A percentile compares a stretch with the other conserved stretches of the same genome.
phyloP scores from a whole-genome alignment of 2,329 filamentous ascomycete genomes.

The Neofusicoccum laricinum region DNA sequence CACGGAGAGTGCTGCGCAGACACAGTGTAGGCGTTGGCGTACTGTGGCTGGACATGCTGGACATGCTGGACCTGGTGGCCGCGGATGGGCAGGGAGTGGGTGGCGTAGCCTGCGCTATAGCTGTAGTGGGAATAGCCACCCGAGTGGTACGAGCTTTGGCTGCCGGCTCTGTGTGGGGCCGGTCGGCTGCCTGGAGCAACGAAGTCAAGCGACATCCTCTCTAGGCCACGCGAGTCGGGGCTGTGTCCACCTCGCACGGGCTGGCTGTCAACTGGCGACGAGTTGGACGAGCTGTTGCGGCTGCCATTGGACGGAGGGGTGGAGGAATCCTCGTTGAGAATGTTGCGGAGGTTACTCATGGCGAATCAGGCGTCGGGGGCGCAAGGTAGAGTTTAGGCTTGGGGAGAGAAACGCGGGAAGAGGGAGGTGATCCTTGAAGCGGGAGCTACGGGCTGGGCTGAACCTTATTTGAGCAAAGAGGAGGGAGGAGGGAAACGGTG shows the following conservation, averaged over 20 bases:
- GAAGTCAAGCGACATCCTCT: conserved; percentile 18
- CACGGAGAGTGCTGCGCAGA: not conserved
- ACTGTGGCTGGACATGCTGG: not conserved
- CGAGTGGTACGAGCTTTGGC: not conserved
- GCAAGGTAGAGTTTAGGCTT: not conserved
- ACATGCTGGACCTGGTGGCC: not conserved
- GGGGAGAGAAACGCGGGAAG: not conserved
- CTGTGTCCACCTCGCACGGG: not conserved
- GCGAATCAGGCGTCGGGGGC: not conserved
- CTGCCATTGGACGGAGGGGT: conserved; percentile 1
- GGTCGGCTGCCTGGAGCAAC: conserved; percentile 14
- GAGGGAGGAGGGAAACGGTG: not conserved
- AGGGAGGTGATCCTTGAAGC: conserved; percentile 1
- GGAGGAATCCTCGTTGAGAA: conserved; percentile 14
- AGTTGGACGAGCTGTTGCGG: not conserved
- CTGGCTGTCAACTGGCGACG: not conserved
- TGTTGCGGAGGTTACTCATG: conserved; percentile 15
- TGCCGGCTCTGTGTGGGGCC: not conserved
- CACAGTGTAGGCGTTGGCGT: not conserved
- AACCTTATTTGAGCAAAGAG: conserved; percentile 5
- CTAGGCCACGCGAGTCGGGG: conserved; percentile 8
- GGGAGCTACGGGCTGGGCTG: not conserved
- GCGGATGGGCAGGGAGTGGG: not conserved
- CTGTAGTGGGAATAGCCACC: conserved; percentile 2
- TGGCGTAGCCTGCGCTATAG: not conserved